Conservation (phyloP, 305 asterid species). For the Rubia balearica region DNA sequence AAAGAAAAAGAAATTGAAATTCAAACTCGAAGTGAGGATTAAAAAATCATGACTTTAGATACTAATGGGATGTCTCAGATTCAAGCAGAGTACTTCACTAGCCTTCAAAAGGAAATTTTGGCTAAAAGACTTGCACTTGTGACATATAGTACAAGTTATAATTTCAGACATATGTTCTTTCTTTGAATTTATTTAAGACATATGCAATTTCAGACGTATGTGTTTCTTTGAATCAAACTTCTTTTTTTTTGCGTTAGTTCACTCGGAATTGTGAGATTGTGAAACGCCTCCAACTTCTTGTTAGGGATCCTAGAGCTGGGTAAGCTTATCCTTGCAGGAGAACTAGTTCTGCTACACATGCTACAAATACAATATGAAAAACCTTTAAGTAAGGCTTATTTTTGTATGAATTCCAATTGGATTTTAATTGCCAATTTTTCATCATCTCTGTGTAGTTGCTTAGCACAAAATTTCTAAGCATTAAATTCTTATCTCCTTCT, state of each 20-base stretch:
- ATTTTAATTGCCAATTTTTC: neutral
- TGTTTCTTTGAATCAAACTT: conserved; percentile 11
- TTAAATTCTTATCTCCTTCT: too few species aligned
- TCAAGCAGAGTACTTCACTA: too few species aligned
- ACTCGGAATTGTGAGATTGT: conserved; percentile 87
- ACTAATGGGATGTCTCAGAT: too few species aligned
- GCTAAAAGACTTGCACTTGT: too few species aligned
- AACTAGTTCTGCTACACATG: neutral
- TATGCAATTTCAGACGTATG: too few species aligned
- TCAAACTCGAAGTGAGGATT: too few species aligned
- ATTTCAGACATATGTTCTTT: too few species aligned
- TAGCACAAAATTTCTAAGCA: neutral
- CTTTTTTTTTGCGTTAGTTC: conserved; percentile 65
- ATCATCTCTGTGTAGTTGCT: neutral
- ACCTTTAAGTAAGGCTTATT: neutral
- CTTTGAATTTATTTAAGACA: too few species aligned
- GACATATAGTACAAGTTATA: too few species aligned
- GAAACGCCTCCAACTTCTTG: conserved; percentile 78
- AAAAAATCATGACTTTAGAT: too few species aligned
- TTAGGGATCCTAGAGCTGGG: conserved; percentile 99
- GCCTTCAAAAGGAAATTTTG: too few species aligned
- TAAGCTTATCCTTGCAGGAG: conserved; percentile 26
- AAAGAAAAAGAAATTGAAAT: too few species aligned
- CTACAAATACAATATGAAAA: neutral
- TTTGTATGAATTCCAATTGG: neutral